A percentile compares a stretch with the other conserved stretches of the same genome.
Evolutionary conservation across 441 rosid species (phyloP).

Genomic region (Corymbia citriodora): DNA sequence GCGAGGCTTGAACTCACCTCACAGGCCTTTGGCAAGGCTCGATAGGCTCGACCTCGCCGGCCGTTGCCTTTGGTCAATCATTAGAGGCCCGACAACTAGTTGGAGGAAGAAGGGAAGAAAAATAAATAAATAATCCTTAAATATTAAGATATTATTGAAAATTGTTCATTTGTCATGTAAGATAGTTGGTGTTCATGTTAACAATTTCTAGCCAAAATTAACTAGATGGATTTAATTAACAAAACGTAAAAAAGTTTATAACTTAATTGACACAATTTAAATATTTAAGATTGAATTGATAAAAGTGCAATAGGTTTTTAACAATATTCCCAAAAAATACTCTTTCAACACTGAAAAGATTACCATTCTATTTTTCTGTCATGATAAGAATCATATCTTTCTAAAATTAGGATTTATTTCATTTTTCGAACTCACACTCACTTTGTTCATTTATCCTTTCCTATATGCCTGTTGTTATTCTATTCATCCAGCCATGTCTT

Average conservation of each 20-base stretch:
- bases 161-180: rapidly evolving
- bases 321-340: too few species aligned
- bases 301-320: too few species aligned
- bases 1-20: neutral
- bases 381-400: too few species aligned
- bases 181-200: rapidly evolving
- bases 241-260: too few species aligned
- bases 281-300: rapidly evolving
- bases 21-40: neutral
- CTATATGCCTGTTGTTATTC: too few species aligned
- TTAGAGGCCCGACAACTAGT: rapidly evolving
- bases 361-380: too few species aligned
- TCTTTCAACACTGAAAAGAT: neutral
- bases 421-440: too few species aligned
- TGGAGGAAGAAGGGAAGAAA: neutral
- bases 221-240: rapidly evolving
- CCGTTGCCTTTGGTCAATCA: neutral
- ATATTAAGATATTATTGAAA: too few species aligned
- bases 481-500: too few species aligned
- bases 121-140: too few species aligned
- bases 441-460: too few species aligned
- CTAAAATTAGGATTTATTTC: too few species aligned
- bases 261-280: neutral
- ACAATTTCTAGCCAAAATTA: rapidly evolving
- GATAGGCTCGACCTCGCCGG: neutral